These are phyloP conservation scores for Lathyrus oleraceus DNA, from an alignment of 306 rosid genomes.

Conservation along the genomic window DNA sequence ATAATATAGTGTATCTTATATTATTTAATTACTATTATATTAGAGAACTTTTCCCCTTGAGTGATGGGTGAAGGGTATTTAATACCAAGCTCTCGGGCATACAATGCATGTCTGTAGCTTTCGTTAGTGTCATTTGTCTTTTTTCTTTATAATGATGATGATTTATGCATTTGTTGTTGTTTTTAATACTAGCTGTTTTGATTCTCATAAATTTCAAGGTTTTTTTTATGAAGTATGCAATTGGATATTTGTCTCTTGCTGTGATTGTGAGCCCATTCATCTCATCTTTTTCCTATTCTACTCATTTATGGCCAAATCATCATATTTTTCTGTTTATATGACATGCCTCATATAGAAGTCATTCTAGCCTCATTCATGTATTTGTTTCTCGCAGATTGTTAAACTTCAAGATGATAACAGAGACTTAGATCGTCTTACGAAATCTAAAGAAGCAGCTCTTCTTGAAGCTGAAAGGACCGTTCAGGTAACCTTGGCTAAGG, in stretches of 20 bases:
- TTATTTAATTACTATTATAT: background rate
- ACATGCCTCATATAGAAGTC: too few relatives aligned
- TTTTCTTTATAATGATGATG: background rate
- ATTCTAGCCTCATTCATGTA: too few relatives aligned
- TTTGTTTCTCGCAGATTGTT: slow-evolving; percentile 68
- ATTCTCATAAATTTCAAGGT: background rate
- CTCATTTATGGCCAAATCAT: background rate
- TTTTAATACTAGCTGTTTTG: slow-evolving; percentile 10
- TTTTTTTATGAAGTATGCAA: slow-evolving; percentile 1
- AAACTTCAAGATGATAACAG: slow-evolving; percentile 98
- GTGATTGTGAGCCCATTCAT: background rate
- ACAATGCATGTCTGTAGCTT: slow-evolving; percentile 19
- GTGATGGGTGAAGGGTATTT: slow-evolving; percentile 4
- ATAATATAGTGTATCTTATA: background rate
- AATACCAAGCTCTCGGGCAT: background rate
- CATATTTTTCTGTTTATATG: slow-evolving; percentile 29
- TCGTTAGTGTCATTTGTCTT: background rate
- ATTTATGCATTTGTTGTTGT: background rate
- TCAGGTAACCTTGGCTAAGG: slow-evolving; percentile 94
- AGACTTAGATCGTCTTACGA: slow-evolving; percentile 96
- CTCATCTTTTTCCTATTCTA: background rate
- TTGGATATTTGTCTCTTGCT: background rate
- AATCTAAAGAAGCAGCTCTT: slow-evolving; percentile 98
- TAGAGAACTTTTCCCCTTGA: background rate
- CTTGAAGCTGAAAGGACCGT: slow-evolving; percentile 97